Evolutionary conservation across 164 flowering plant species (phyloP), one percentile per base, ranked within the genome.

Genomic region (Dillenia turbinata): DNA sequence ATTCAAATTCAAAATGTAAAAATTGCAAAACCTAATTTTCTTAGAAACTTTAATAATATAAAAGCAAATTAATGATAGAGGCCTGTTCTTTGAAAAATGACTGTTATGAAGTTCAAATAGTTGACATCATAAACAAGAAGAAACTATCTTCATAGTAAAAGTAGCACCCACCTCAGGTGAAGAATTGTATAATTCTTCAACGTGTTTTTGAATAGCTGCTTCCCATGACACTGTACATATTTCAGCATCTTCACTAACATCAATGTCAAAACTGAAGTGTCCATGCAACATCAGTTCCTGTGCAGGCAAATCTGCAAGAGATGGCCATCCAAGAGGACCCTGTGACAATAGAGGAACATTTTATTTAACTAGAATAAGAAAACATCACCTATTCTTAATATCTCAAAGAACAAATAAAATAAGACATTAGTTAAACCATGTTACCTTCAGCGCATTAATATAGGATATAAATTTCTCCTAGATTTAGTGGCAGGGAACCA

Each of bases 321-420:
- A 81, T 66, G 86, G 90, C 92, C 96, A 91, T 64, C 93, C 93
- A 71, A 95, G 78, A 68, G 99, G 97, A 56, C 96, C 97, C 99
- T 91, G 73, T 45, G 59, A 52, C 44, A 53, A 61, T 47, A 70
- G 60, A 43, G 19, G 19, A 56, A 26, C 12, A 4, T 12, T 5
- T 48, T 46, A 9, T 61, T 5, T 61, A 17, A 12, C 11, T 44
- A 47, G 12, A 47, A 47, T 46, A 44, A 16, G 45, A 49, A 13
- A 16, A 43, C 12, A 24, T 45, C 10, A 19, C 22, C 22, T 19
- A 9, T 24, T 60, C 12, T 12, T 47, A 5, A 15, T 13, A 9
- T 51, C 12, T 43, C 11, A 43, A 45, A 33, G 10, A 3, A 50
- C 13, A 13, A 50, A 50, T 50, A 50, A 13, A 50, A 50, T 50